phyloP scores from a whole-genome alignment of 2,329 filamentous ascomycete genomes.

The Fusarium robinianum region DNA sequence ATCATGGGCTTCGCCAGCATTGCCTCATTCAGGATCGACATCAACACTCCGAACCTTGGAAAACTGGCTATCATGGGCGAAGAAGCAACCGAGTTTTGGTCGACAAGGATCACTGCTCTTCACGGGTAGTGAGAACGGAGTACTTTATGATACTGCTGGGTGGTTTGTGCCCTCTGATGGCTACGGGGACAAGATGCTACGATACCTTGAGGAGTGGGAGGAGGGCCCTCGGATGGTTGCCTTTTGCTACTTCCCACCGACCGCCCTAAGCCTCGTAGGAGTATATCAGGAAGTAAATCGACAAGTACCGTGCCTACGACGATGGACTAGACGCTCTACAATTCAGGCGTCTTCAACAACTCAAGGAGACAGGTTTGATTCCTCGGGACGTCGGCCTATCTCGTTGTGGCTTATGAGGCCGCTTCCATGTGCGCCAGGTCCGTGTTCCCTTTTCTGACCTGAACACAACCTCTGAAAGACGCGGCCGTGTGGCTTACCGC shows the following conservation, averaged over 20 bases:
- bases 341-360: constrained; percentile 53
- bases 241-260: constrained; percentile 66
- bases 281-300: constrained; percentile 56
- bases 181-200: constrained; percentile 50
- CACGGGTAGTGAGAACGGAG: constrained; percentile 23
- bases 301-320: constrained; percentile 63
- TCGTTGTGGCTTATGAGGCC: constrained; percentile 46
- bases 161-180: constrained; percentile 52
- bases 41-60: constrained; percentile 63
- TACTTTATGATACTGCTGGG: constrained; percentile 39
- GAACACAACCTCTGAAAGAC: constrained; percentile 56
- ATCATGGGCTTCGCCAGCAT: constrained; percentile 59
- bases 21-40: constrained; percentile 63
- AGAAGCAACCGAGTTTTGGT: constrained; percentile 21
- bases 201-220: constrained; percentile 43
- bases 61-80: constrained; percentile 52
- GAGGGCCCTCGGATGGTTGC: constrained; percentile 36
- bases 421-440: constrained; percentile 56
- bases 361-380: constrained; percentile 61
- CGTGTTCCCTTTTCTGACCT: constrained; percentile 48
- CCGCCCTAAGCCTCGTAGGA: constrained; percentile 62
- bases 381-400: constrained; percentile 52
- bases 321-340: constrained; percentile 63
- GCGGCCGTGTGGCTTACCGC: constrained; percentile 55
- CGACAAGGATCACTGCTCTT: constrained; percentile 25